Base-by-base conservation (phyloP, 1,284 basidiomycete species). In the Cryptococcus hybrid region DNA sequence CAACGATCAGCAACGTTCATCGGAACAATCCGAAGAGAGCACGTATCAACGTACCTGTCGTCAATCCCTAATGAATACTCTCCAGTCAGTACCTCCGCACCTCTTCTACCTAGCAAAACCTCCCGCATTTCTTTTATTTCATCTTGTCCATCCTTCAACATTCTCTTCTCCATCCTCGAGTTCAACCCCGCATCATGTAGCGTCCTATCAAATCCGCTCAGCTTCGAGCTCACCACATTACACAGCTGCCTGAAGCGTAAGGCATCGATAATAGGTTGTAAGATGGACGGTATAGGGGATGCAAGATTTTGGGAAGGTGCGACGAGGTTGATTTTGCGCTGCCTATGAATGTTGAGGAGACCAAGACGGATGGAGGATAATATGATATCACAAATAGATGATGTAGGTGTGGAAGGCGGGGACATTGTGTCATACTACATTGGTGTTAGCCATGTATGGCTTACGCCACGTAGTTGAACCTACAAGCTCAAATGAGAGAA, bases 401-500 rank as follows among this genome's bases (percentile, higher is more conserved):
- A 66, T 2, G 38, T 48, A 3, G 57, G 34, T 12, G 44, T 45
- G 15, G 47, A n/a, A 7, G 54, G 24, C 9, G 51, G 5, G 11
- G 56, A 45, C 12, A 66, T 63, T 7, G 68, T 60, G 56, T 75
- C 73, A 57, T 68, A 70, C 68, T 30, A 30, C 30, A 4, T 30
- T 72, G 56, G 35, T 47, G 40, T 39, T 35, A 5, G 42, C 30
- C 2, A 44, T 38, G 45, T 34, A 15, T 8, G 40, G 11, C 9
- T 30, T 7, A 36, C 9, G 18, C 7, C 37, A 12, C 24, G 9
- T 7, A 50, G 38, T 43, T 36, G 15, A 36, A 54, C 71, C 56
- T 35, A 72, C 70, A 47, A 74, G 51, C 34, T 68, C 65, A 55
- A 73, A 73, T 0, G 60, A 52, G 2, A 74, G 54, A 15, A 64